A percentile compares a stretch with the other conserved stretches of the same genome.
Evolutionary conservation across 352 stramenopile species (phyloP).

Genomic region (Phytopythium boreale): DNA sequence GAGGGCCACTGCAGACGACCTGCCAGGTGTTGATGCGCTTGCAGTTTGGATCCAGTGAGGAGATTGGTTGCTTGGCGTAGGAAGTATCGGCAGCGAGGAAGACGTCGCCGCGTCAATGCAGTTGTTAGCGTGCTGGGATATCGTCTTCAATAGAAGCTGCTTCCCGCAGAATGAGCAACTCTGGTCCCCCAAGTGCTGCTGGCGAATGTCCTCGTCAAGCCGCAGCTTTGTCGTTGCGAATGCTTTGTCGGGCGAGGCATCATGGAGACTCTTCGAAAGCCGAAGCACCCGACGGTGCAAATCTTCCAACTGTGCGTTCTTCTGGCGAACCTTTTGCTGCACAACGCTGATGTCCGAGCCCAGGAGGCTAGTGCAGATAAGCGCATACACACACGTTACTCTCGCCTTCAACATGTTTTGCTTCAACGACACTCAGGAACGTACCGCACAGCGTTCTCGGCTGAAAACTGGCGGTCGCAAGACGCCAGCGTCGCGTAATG

Average conservation of each 20-base stretch:
- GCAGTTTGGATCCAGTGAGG: not conserved
- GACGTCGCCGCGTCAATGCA: slow-evolving; percentile 9
- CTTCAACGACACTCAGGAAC: not conserved
- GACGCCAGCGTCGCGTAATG: slow-evolving; percentile 36
- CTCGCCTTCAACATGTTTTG: not conserved
- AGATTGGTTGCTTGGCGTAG: slow-evolving; percentile 22
- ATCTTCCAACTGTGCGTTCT: slow-evolving; percentile 39
- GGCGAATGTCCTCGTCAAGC: slow-evolving; percentile 34
- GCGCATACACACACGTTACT: not conserved
- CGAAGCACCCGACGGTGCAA: slow-evolving; percentile 44
- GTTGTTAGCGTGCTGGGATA: slow-evolving; percentile 26
- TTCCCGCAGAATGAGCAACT: slow-evolving; percentile 31
- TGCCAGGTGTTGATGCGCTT: slow-evolving; percentile 3
- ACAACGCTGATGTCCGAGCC: slow-evolving; percentile 29
- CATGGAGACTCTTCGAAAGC: slow-evolving; percentile 37
- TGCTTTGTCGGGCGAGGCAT: slow-evolving; percentile 29
- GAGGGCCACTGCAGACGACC: not conserved
- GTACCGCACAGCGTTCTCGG: slow-evolving; percentile 51
- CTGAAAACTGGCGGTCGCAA: slow-evolving; percentile 55
- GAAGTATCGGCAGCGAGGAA: slow-evolving; percentile 5
- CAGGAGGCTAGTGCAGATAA: slow-evolving; percentile 22
- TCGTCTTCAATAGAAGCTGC: slow-evolving; percentile 27
- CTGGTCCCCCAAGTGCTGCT: slow-evolving; percentile 19
- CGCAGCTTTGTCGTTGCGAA: slow-evolving; percentile 45
- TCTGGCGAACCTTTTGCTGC: slow-evolving; percentile 44